These are phyloP conservation scores for Pneumocystis carinii DNA, from an alignment of 1,139 yeast genomes.

Conservation along the genomic window DNA sequence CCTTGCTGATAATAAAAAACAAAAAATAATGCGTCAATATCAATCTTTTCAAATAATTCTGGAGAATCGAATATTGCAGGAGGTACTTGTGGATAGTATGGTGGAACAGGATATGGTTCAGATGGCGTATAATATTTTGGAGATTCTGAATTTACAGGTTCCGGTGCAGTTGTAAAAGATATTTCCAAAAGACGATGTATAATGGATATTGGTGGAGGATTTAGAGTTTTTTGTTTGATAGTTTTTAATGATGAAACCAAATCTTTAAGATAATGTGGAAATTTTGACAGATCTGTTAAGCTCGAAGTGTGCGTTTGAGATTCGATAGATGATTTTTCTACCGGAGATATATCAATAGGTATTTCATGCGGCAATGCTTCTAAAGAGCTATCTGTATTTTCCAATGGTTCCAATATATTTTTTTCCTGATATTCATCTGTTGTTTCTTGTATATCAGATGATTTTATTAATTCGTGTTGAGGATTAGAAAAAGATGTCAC, in stretches of 20 bases:
- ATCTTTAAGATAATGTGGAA: slow-evolving; percentile 38
- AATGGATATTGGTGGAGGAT: slow-evolving; percentile 42
- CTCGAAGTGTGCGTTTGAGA: background rate
- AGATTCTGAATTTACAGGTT: slow-evolving; percentile 75
- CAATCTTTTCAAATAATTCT: slow-evolving; percentile 51
- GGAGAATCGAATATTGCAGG: slow-evolving; percentile 29
- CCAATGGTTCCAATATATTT: slow-evolving; percentile 6
- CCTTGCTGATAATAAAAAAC: slow-evolving; percentile 74
- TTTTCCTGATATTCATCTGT: slow-evolving; percentile 3
- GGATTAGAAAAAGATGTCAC: background rate
- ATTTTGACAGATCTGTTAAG: slow-evolving; percentile 7
- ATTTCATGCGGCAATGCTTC: background rate
- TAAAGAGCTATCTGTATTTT: slow-evolving; percentile 22
- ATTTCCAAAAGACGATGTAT: slow-evolving; percentile 51
- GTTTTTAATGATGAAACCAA: slow-evolving; percentile 33
- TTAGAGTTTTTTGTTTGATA: slow-evolving; percentile 30
- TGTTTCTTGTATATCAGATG: background rate
- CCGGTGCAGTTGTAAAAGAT: slow-evolving; percentile 80
- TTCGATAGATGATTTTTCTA: background rate
- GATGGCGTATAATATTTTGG: slow-evolving; percentile 72
- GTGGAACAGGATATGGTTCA: slow-evolving; percentile 78
- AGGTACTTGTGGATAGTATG: slow-evolving; percentile 87
- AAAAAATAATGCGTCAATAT: slow-evolving; percentile 77
- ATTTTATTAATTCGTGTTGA: background rate
- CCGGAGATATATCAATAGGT: background rate